Evolutionary conservation across 108 stramenopile genomes (phyloP), one percentile per base, ranked within the genome.

Genomic region (Bacterosira constricta): DNA sequence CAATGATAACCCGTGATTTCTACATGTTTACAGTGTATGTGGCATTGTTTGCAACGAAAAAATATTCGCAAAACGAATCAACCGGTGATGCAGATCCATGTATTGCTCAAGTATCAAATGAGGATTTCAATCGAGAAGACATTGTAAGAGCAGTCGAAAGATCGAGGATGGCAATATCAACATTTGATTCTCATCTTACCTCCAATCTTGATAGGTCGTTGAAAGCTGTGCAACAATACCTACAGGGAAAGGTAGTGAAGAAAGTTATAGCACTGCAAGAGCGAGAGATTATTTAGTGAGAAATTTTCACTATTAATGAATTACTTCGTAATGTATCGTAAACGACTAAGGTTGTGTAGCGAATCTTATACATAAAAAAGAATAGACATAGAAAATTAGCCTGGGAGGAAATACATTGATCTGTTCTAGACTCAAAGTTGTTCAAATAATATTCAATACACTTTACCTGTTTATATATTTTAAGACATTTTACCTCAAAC

Each of bases 161-260:
- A 52, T 52, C 71, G 0, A 64, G 76, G 21, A 71, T 77, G 56
- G 57, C 65, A 4, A 30, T 59, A 59, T 71, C 63, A 13, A 75
- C 73, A 1, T 75, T 69, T 34, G 66, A 62, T 36, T 35, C 38
- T n/a, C 69, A 59, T 39, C 29, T 75, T 36, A 57, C 56, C 12
- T 47, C 35, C 23, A 75, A 75, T 26, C 27, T 75, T 11, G 66
- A 69, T 49, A 38, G 73, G 32, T 68, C 73, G 13, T n/a, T 69
- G 35, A 75, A 68, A 69, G 57, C 73, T 7, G 15, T 75, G 58
- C 37, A 36, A 3, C 55, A 68, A 20, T 75, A 69, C 30, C 13
- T 68, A 4, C 32, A 59, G 20, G 73, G 73, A 4, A 75, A 61
- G 61, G 66, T 58, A n/a, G 23, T 75, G 29, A 69, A 66, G 26